These are phyloP conservation scores for Apiotrichum sp. DNA, from an alignment of 1,284 basidiomycete species.

Conservation along the genomic window DNA sequence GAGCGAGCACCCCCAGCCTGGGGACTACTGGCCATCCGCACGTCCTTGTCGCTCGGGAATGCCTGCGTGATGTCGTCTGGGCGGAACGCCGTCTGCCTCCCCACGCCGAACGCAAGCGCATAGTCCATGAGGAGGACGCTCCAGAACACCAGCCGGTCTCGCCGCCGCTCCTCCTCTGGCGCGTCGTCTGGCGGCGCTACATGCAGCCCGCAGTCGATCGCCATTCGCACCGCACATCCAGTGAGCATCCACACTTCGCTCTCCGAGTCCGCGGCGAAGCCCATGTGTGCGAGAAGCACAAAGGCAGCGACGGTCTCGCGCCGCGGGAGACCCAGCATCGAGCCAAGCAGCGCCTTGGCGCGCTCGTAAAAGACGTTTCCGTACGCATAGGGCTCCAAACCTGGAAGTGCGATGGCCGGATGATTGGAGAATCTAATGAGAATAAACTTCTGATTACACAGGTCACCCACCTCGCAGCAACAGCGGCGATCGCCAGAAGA, in stretches of 20 bases:
- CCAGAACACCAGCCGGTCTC: slow-evolving; percentile 13
- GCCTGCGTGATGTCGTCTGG: slow-evolving; percentile 12
- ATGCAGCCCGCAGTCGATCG: slow-evolving; percentile 28
- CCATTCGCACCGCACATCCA: slow-evolving; percentile 30
- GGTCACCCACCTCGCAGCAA: slow-evolving; percentile 24
- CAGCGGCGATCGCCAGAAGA: slow-evolving; percentile 23
- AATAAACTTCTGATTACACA: too few species aligned
- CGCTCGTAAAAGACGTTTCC: slow-evolving; percentile 26
- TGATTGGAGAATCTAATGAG: slow-evolving; percentile 26
- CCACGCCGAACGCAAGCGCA: slow-evolving; percentile 11
- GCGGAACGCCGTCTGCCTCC: slow-evolving; percentile 8
- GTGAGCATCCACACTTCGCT: slow-evolving; percentile 34
- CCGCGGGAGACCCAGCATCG: slow-evolving; percentile 27
- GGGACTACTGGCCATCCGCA: background rate
- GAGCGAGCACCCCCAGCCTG: slow-evolving; percentile 4
- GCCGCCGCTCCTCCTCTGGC: slow-evolving; percentile 5
- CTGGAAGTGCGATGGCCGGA: slow-evolving; percentile 25
- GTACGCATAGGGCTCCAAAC: slow-evolving; percentile 27
- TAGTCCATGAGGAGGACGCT: slow-evolving; percentile 9
- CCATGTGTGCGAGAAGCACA: slow-evolving; percentile 24
- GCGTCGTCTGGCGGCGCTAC: slow-evolving; percentile 8
- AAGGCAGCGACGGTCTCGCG: slow-evolving; percentile 28
- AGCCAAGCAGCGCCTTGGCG: slow-evolving; percentile 27
- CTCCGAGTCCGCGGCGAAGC: slow-evolving; percentile 29
- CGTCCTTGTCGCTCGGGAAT: slow-evolving; percentile 4